phyloP scores from a whole-genome alignment of 2,329 filamentous ascomycete species.

The Hymenoscyphus linearis region DNA sequence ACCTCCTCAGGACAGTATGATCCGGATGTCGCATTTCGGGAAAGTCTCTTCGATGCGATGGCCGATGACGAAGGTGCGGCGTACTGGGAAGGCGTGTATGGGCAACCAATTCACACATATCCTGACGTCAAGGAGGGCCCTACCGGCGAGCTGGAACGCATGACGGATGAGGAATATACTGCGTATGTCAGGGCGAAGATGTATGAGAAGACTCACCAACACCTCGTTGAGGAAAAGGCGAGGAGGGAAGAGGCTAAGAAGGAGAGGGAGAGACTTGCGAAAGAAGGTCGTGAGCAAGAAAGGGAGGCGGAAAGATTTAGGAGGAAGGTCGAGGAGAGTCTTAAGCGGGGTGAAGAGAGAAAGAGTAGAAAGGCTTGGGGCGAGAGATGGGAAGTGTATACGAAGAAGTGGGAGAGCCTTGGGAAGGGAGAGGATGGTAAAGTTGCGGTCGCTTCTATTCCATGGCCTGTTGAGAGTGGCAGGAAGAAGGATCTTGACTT shows the following conservation, averaged over 20 bases:
- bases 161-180: constrained; percentile 92
- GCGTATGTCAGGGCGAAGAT: constrained; percentile 79
- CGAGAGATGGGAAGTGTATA: constrained; percentile 61
- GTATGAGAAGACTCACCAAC: constrained; percentile 93
- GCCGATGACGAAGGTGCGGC: constrained; percentile 93
- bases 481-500: constrained; percentile 48
- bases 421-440: constrained; percentile 31
- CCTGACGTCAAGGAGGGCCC: constrained; percentile 39
- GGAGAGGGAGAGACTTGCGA: constrained; percentile 38
- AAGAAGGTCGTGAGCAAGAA: constrained; percentile 35
- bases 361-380: constrained; percentile 44
- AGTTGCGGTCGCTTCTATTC: constrained; percentile 40
- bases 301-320: constrained; percentile 44
- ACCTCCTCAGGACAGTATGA: constrained; percentile 39
- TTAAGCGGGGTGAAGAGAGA: constrained; percentile 62
- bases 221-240: constrained; percentile 71
- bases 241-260: constrained; percentile 51
- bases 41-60: constrained; percentile 93
- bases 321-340: constrained; percentile 62
- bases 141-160: constrained; percentile 64
- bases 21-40: constrained; percentile 74
- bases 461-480: constrained; percentile 64
- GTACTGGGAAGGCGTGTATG: constrained; percentile 96
- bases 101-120: constrained; percentile 86
- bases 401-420: constrained; percentile 55